Base-by-base conservation (phyloP, 495 filamentous ascomycete species). In the Penicillium cosmopolitanum region DNA sequence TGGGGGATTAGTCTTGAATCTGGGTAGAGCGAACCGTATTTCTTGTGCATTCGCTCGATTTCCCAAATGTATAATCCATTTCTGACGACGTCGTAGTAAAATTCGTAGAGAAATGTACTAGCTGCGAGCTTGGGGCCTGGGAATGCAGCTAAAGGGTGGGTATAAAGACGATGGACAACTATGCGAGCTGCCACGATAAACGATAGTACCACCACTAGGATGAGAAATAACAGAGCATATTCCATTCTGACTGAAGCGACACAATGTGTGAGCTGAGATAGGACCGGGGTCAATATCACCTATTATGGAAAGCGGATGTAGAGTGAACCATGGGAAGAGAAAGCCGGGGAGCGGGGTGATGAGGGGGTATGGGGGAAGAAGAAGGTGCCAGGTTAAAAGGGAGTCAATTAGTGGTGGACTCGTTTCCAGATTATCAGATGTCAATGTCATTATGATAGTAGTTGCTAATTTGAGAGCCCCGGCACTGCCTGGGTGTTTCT, bases 111-210 rank as follows among this genome's bases (percentile, higher is more conserved):
- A 31, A 70, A 74, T 12, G 76, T 78, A 5, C 69, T 61, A 0
- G 77, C 78, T 0, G 81, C 78, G 5, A 84, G 64, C 63, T 73
- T 79, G 0, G 80, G 79, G 0, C 81, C 82, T 6, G 82, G 82
- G 28, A 82, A 77, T 3, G 65, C 62, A 13, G 69, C 57, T 0
- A 82, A 63, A 15, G 78, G 78, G 54, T 76, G 68, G 36, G 72
- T 62, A 43, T 71, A 75, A 18, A 78, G 60, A n/a, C 74, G 71
- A 50, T 77, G 73, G n/a, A 72, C 50, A 16, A 57, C 40, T 40
- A 50, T 57, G 13, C 43, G 42, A 38, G 63, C 12, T 9, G 15
- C 38, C n/a, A 57, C 13, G 3, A 61, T 8, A 5, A 63, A 16
- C 1, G 60, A 3, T n/a, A 60, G 25, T 3, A 48, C 51, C 15